Evolutionary conservation across 2,329 filamentous ascomycete species (phyloP), one percentile per base, ranked within the genome.

Genomic region (Thyridium curvatum): DNA sequence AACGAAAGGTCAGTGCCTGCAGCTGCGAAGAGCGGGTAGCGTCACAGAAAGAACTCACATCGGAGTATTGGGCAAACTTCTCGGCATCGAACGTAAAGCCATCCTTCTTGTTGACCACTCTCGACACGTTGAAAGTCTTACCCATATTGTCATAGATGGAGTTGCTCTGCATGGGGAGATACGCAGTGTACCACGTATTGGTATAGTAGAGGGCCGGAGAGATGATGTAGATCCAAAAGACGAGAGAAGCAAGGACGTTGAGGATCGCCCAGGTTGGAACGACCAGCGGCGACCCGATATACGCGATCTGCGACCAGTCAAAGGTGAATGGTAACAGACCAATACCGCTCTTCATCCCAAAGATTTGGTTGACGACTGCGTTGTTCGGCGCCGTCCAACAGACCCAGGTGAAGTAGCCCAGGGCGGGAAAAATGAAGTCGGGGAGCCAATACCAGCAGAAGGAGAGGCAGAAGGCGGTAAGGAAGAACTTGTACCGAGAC

Each of bases 251-350:
- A 14, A 71, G 55, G 12, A 71, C 65, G 14, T 73, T 74, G 7
- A 64, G 53, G 30, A 69, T 67, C 3, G 69, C 69, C 58, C 67
- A 69, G 4, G 61, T 55, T 0, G 65, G 64, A 2, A 59, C 56
- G 1, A 67, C 54, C 0, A 68, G 50, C 0, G 65, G 64, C 9
- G 62, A 65, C 53, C 61, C 41, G 35, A 75, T 62, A 49, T 72
- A 82, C 2, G 72, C 68, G 42, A 81, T 65, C 38, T 77, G 68
- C 36, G 71, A 73, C 80, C 81, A 84, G 57, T 84, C 80, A 41
- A 85, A 77, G 0, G 79, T 82, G 12, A 83, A 69, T 10, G 79
- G 79, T 18, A 84, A 64, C 12, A 85, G 59, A 1, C 74, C 77
- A 4, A 84, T 59, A 1, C 80, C 79, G 6, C 72, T 73, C 39